Evolutionary conservation across 768 basidiomycete genomes (phyloP), one percentile per base, ranked within the genome.

Genomic region (Lactarius trivialis): DNA sequence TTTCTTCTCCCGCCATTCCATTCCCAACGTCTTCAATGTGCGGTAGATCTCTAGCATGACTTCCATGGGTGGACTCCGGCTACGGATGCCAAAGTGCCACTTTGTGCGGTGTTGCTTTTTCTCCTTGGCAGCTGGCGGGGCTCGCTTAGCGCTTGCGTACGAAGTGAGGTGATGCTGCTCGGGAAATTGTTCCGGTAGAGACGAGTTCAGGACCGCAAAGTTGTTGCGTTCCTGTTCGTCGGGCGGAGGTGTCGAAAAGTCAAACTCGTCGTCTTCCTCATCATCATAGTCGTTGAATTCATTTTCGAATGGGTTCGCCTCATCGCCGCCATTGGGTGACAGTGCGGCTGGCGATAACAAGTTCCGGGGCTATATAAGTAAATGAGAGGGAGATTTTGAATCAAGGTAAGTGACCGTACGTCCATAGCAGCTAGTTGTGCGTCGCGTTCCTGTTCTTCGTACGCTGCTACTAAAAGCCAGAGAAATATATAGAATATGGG

Each of bases 1-100:
- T 65, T 81, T 82, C 79, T 97, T 97, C 77, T 89, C 85, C 73
- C 91, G 91, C 97, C 97, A 99, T 74, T 99, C 93, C 92, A 98
- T 96, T 17, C 89, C 91, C 21, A 98, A 79, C 63, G 85, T 78
- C 75, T 89, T 88, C 55, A 99, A 76, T 48, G 95, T 97, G 64
- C 91, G 79, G 75, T 99, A 98, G 56, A 99, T 97, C 80, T 98
- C 96, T 28, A 97, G 76, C 95, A 99, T 98, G 26, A 99, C 96
- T 73, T 99, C 97, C 91, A 98, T 96, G 24, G 95, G 97, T 34
- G 94, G 92, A 61, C 86, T 89, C 62, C 95, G 81, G 68, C 91
- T 94, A 34, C 97, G 82, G 43, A 99, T 98, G 8, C 97, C 97
- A 70, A 98, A 99, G 72, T 99, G 97, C 97, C 97, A 98, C 66